Conservation (phyloP, 2,329 filamentous ascomycete genomes). For the Fusarium xyrophilum region DNA sequence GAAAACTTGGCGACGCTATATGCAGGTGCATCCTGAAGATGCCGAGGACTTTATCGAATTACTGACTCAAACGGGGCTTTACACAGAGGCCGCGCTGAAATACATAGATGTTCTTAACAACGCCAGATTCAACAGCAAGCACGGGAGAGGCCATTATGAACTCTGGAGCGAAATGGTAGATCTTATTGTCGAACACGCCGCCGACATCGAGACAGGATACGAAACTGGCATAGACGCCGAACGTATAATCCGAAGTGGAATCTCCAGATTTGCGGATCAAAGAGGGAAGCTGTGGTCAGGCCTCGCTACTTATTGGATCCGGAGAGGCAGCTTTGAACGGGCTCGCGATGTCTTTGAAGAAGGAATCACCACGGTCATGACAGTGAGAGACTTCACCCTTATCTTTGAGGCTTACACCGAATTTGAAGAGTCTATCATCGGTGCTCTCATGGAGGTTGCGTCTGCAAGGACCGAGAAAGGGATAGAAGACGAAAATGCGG, state of each 20-base stretch:
- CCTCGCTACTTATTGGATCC: conserved; percentile 95
- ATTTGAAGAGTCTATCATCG: conserved; percentile 95
- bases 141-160: conserved; percentile 93
- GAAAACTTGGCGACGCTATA: conserved; percentile 93
- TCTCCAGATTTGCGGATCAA: conserved; percentile 89
- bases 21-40: conserved; percentile 96
- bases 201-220: conserved; percentile 80
- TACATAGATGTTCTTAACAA: conserved; percentile 96
- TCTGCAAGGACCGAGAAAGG: conserved; percentile 81
- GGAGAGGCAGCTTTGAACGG: conserved; percentile 87
- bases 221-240: conserved; percentile 89
- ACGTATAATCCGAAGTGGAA: conserved; percentile 89
- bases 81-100: conserved; percentile 87
- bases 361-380: conserved; percentile 97
- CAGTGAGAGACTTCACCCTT: conserved; percentile 93
- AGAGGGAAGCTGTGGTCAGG: conserved; percentile 94
- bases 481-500: conserved; percentile 78
- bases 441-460: conserved; percentile 87
- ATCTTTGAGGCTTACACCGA: conserved; percentile 97
- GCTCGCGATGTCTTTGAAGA: conserved; percentile 95
- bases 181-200: conserved; percentile 87
- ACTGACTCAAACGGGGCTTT: conserved; percentile 78
- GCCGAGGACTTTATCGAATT: conserved; percentile 95
- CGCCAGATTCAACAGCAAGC: conserved; percentile 86
- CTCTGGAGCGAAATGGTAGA: conserved; percentile 99